Conservation (phyloP, 2,329 filamentous ascomycete species). For the Trichophyton simii region DNA sequence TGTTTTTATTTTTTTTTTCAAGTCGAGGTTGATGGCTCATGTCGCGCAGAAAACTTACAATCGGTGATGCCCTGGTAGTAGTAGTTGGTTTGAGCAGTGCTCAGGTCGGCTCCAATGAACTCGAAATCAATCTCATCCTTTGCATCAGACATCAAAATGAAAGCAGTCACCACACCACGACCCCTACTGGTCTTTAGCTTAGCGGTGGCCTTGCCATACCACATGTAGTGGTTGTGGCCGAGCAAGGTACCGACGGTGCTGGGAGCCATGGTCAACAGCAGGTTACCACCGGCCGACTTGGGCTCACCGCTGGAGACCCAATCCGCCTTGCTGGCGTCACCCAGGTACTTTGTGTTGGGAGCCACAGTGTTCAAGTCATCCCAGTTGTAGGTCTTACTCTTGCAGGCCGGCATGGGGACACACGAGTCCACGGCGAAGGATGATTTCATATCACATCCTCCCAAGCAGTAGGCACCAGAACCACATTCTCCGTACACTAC, state of each 20-base stretch:
- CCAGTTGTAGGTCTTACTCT: conserved; percentile 62
- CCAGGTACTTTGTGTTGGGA: conserved; percentile 70
- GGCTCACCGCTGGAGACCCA: conserved; percentile 82
- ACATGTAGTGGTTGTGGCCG: conserved; percentile 75
- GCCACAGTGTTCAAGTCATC: conserved; percentile 56
- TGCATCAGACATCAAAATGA: conserved; percentile 87
- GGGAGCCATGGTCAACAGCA: conserved; percentile 80
- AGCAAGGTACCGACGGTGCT: conserved; percentile 78
- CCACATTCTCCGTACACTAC: conserved; percentile 87
- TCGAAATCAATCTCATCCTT: conserved; percentile 99
- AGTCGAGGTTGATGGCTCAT: neutral
- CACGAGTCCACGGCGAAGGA: conserved; percentile 77
- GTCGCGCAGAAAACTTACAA: conserved; percentile 47
- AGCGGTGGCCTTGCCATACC: conserved; percentile 89
- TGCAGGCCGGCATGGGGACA: conserved; percentile 69
- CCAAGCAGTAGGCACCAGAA: conserved; percentile 86
- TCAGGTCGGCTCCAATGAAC: conserved; percentile 70
- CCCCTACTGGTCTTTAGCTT: conserved; percentile 74
- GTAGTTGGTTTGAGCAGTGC: conserved; percentile 80
- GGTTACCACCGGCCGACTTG: conserved; percentile 46
- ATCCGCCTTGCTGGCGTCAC: conserved; percentile 64
- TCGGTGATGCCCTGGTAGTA: conserved; percentile 90
- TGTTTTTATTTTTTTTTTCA: too few species aligned
- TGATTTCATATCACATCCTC: conserved; percentile 80
- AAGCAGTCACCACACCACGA: conserved; percentile 85